Evolutionary conservation across 2,329 filamentous ascomycete genomes (phyloP), one percentile per base, ranked within the genome.

Genomic region (Rosellinia necatrix): DNA sequence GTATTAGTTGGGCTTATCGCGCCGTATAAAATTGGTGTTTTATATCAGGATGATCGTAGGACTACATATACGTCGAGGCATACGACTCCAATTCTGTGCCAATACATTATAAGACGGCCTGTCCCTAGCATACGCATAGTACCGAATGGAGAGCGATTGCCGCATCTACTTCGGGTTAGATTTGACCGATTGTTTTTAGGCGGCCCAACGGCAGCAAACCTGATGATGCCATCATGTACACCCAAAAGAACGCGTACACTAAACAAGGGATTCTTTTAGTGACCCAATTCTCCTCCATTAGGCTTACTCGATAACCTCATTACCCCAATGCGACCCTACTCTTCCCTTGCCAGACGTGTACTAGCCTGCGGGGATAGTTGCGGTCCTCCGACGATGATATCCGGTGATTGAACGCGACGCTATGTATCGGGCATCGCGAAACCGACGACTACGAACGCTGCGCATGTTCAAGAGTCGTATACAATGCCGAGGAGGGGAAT

Each of bases 231-330:
- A 12, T 27, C 17, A 27, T 17, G 5, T 21, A 17, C 29, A 6
- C 25, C 42, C 24, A 35, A 48, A 15, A 15, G 34, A 13, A 27
- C 2, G 15, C 27, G 27, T 27, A 34, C 13, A 38, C 38, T 9
- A 19, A 49, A 25, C 6, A 3, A 9, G 19, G 19, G 10, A n/a
- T 15, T 19, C 49, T 42, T 25, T 21, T 25, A 27, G 13, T 25
- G 21, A 4, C 41, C 9, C 24, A 49, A 58, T 60, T 60, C 61
- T 59, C 60, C 62, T 59, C 62, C 44, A 64, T 53, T 64, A 13
- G 41, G 41, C 42, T 57, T 50, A n/a, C 47, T 37, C 43, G 4
- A 21, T 22, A 24, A n/a, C 25, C 19, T 32, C n/a, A 35, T n/a
- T 41, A 21, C 2, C 48, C 35, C 48, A 21, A 56, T 48, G 53